These are phyloP conservation scores for Cercospora sp. DNA, from an alignment of 2,329 filamentous ascomycete species.

Conservation along the genomic window DNA sequence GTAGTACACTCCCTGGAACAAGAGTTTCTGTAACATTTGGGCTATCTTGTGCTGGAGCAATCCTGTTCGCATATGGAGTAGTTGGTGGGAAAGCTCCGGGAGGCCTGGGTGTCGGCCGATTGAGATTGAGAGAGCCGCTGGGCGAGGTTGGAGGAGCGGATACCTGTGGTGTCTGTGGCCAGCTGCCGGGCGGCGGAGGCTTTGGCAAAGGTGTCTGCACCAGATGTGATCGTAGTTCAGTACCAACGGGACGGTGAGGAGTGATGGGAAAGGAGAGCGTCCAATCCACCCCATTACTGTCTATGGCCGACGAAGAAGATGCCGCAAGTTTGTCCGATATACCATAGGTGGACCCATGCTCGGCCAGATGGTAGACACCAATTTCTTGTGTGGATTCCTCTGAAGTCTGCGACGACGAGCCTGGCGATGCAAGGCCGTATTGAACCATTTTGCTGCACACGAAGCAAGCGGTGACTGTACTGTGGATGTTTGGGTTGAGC, in stretches of 20 bases:
- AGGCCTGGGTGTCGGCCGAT: not conserved
- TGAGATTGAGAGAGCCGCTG: not conserved
- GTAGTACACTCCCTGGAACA: not conserved
- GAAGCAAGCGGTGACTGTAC: not conserved
- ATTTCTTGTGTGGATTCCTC: not conserved
- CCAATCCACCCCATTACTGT: not conserved
- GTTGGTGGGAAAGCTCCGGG: not conserved
- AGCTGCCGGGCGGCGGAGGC: not conserved
- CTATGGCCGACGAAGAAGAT: not conserved
- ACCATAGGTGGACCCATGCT: slow-evolving; percentile 4
- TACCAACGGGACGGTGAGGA: not conserved
- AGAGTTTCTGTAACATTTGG: not conserved
- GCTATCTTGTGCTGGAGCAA: not conserved
- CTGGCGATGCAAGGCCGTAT: not conserved
- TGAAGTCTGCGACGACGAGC: not conserved
- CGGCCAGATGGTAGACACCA: not conserved
- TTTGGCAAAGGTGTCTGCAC: slow-evolving; percentile 2
- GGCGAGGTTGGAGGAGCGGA: not conserved
- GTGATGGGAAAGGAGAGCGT: not conserved
- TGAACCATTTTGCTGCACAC: not conserved
- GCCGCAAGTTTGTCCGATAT: not conserved
- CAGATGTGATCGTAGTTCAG: not conserved
- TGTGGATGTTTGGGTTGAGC: not conserved
- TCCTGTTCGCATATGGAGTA: not conserved
- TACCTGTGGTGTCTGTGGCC: not conserved